Base-by-base conservation (phyloP, 345 rosid genomes). In the Eucalyptus pauciflora region DNA sequence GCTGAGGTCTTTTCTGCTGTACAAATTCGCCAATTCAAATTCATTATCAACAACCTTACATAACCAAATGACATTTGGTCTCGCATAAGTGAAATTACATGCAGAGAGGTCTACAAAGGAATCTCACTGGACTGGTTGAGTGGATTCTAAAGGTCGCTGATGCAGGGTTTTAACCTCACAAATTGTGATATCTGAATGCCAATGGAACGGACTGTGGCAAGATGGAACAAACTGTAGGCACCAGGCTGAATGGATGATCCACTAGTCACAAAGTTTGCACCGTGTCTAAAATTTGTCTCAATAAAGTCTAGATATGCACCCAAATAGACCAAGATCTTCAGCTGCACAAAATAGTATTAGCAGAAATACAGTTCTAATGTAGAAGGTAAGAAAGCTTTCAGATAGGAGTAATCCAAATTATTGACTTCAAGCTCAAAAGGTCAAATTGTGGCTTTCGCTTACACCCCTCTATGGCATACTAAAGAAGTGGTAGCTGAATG, bases 211-310 rank as follows among this genome's bases (percentile, higher is more conserved):
- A 85, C 96, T 94, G 89, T 90, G 13, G 27, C 29, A 43, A 96
- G 96, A 95, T 94, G 92, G 50, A 96, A 94, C 2, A 92, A 96
- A 85, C 96, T 94, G 88, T 90, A 95, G 52, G 94, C 93, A n/a
- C 94, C 93, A 4, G 94, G 95, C 27, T 93, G 93, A 90, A 95
- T 91, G 52, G 96, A 93, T 88, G 97, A 92, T 86, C 98, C 98
- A 7, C 94, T 94, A 1, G 96, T 93, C 15, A 97, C 97, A 89
- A 94, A 95, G 88, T 96, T 96, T 46, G 96, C 98, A 71, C 96
- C 96, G 54, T 90, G 88, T 62, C 96, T 86, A 89, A 95, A 96
- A 83, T 93, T 92, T 69, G 97, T 88, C 50, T 94, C 96, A 27
- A 95, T 81, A 13, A 95, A 95, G 86, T 93, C 95, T 91, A 95